phyloP scores from a whole-genome alignment of 805 yeast genomes.

The Metschnikowia anglica region DNA sequence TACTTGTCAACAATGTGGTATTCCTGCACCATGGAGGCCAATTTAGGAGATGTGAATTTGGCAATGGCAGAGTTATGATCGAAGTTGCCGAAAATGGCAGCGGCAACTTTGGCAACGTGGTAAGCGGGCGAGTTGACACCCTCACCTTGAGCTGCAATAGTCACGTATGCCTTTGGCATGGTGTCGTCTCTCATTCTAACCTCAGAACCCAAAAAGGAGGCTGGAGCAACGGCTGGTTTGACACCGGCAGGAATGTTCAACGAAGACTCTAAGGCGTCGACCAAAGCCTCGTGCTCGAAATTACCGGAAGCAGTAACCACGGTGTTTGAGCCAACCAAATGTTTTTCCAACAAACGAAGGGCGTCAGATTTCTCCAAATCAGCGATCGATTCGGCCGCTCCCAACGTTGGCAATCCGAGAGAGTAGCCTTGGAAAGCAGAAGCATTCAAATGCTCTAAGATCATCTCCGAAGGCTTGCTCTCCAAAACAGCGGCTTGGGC shows the following conservation, averaged over 20 bases:
- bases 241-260: conserved; percentile 52
- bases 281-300: conserved; percentile 65
- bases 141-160: conserved; percentile 77
- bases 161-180: conserved; percentile 73
- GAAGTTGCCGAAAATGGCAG: conserved; percentile 54
- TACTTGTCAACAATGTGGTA: conserved; percentile 71
- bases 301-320: conserved; percentile 74
- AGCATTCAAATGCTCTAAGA: conserved; percentile 72
- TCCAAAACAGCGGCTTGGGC: conserved; percentile 55
- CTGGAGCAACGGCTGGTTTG: conserved; percentile 46
- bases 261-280: conserved; percentile 58
- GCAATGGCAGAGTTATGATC: conserved; percentile 55
- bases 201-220: conserved; percentile 81
- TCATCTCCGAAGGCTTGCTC: conserved; percentile 52
- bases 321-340: conserved; percentile 61
- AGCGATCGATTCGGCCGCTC: conserved; percentile 65
- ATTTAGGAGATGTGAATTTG: conserved; percentile 58
- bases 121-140: conserved; percentile 59
- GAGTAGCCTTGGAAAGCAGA: conserved; percentile 88
- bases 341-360: conserved; percentile 51
- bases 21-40: conserved; percentile 66
- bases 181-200: conserved; percentile 88
- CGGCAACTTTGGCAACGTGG: conserved; percentile 71
- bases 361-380: conserved; percentile 61
- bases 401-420: conserved; percentile 70